A percentile compares a stretch with the other conserved stretches of the same genome.
phyloP scores from a whole-genome alignment of 2,329 filamentous ascomycete genomes.

The Thielaviopsis populi region DNA sequence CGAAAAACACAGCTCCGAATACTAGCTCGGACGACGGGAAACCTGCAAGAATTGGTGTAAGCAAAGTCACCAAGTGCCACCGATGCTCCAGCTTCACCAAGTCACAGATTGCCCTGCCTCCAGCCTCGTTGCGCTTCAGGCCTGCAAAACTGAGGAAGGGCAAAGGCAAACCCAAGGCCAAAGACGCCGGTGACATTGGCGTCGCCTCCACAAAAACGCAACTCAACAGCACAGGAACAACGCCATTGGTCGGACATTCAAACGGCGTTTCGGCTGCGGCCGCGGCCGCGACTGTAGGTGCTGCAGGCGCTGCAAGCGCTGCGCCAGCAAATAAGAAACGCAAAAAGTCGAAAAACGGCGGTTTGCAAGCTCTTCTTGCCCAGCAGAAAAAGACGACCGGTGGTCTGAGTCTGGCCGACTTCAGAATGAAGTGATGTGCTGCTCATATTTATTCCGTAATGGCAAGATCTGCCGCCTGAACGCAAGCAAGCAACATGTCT shows the following conservation, averaged over 20 bases:
- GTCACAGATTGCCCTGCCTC: constrained; percentile 6
- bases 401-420: constrained; percentile 38
- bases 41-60: neutral
- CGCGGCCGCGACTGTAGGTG: neutral
- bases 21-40: neutral
- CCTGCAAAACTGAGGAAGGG: neutral
- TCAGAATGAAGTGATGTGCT: constrained; percentile 29
- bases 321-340: constrained; percentile 45
- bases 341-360: constrained; percentile 49
- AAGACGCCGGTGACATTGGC: constrained; percentile 16
- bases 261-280: constrained; percentile 26
- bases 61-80: constrained; percentile 10
- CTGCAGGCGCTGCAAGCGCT: no score
- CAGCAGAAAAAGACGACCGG: constrained; percentile 28
- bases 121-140: constrained; percentile 1
- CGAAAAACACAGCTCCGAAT: neutral
- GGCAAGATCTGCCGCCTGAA: neutral
- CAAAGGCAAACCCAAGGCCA: neutral
- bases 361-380: constrained; percentile 48
- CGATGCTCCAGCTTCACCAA: constrained; percentile 5
- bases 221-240: constrained; percentile 21
- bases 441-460: neutral
- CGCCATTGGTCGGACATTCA: constrained; percentile 24
- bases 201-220: constrained; percentile 11
- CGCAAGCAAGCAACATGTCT: neutral